Evolutionary conservation across 495 filamentous ascomycete species (phyloP).

Genomic region (Aspergillus hancockii): DNA sequence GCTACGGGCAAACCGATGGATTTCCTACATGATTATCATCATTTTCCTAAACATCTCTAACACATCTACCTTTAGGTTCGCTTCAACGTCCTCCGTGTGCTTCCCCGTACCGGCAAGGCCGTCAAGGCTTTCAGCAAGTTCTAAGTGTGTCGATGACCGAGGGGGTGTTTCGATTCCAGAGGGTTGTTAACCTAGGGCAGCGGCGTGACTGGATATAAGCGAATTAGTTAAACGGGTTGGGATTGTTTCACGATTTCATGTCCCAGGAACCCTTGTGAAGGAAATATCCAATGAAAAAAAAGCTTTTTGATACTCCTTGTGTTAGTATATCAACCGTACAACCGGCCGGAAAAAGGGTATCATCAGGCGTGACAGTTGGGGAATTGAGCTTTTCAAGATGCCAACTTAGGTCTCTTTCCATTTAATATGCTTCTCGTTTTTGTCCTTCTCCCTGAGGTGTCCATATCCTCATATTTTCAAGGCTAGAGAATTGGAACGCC

Average conservation of each 20-base stretch:
- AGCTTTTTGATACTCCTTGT: conserved; percentile 42
- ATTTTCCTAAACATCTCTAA: conserved; percentile 19
- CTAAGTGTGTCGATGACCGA: conserved; percentile 56
- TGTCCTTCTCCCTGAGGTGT: not conserved
- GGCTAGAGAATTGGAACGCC: conserved; percentile 6
- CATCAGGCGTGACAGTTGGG: conserved; percentile 15
- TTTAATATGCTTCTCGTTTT: not conserved
- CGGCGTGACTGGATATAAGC: conserved; percentile 47
- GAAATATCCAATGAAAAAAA: conserved; percentile 52
- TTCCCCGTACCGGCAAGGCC: conserved; percentile 92
- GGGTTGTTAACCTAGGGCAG: conserved; percentile 43
- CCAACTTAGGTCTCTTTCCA: conserved; percentile 20
- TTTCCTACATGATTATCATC: not conserved
- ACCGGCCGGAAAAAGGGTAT: conserved; percentile 10
- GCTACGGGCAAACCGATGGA: not conserved
- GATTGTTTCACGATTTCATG: conserved; percentile 53
- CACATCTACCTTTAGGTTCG: conserved; percentile 71
- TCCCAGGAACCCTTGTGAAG: conserved; percentile 51
- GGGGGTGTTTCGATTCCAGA: conserved; percentile 37
- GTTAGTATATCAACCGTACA: conserved; percentile 35
- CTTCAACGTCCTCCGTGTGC: conserved; percentile 98
- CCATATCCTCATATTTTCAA: not conserved
- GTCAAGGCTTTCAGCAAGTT: conserved; percentile 99
- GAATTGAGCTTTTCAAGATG: conserved; percentile 21
- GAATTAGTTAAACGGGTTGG: conserved; percentile 45